Conservation (phyloP, 306 rosid species). For the Trichosanthes cucumerina region DNA sequence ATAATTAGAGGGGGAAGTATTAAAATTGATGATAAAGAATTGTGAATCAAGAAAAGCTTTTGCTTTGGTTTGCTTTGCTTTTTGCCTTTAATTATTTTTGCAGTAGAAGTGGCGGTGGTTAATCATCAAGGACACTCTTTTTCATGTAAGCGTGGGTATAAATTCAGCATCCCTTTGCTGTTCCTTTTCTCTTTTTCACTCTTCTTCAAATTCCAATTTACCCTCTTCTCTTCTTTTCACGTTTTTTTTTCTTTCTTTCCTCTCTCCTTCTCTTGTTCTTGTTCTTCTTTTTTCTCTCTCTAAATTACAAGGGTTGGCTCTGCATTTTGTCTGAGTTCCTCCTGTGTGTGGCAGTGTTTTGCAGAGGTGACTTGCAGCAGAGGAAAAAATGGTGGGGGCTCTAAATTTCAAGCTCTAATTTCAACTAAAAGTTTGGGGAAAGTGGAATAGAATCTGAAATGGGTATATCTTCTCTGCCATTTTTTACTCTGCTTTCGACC, state of each 20-base stretch:
- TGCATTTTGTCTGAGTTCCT: constrained; percentile 5
- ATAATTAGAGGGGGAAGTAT: background rate
- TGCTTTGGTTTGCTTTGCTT: background rate
- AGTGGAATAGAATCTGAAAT: constrained; percentile 69
- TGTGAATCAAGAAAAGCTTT: constrained; percentile 10
- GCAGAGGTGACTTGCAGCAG: constrained; percentile 29
- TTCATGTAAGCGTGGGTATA: constrained; percentile 75
- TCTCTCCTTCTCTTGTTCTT: constrained; percentile 1
- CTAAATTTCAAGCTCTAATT: constrained; percentile 18
- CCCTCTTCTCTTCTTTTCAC: constrained; percentile 2
- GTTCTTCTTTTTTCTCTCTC: background rate
- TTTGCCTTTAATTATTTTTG: constrained; percentile 22
- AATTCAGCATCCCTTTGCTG: background rate
- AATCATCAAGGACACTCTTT: constrained; percentile 87
- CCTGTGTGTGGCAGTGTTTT: constrained; percentile 23
- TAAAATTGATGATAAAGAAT: constrained; percentile 10
- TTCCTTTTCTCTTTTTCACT: background rate
- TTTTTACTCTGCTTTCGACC: constrained; percentile 36
- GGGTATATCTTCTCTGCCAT: constrained; percentile 67
- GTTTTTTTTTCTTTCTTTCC: background rate
- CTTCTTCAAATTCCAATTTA: constrained; percentile 25
- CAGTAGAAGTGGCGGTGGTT: constrained; percentile 79
- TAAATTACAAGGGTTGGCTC: background rate
- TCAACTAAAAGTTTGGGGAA: constrained; percentile 34
- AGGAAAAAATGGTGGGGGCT: constrained; percentile 13